Conservation (phyloP, 768 basidiomycete species). For the Suillus brevipes region DNA sequence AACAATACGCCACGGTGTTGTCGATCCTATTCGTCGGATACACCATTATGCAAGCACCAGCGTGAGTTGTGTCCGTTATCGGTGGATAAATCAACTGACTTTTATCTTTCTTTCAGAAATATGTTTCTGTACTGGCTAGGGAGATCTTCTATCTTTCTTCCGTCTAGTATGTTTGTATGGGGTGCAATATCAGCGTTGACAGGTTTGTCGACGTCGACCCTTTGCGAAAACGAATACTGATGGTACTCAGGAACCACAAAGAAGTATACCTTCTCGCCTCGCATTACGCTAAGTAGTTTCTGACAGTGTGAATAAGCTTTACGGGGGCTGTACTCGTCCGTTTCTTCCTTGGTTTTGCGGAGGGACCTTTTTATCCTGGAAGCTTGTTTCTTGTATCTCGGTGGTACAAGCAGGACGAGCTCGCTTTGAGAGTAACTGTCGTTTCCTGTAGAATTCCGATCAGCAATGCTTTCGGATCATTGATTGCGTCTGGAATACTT, state of each 20-base stretch:
- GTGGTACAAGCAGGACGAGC: slow-evolving; percentile 43
- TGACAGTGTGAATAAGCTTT: slow-evolving; percentile 10
- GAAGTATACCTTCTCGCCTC: not conserved
- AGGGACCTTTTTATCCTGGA: slow-evolving; percentile 30
- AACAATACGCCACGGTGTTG: slow-evolving; percentile 23
- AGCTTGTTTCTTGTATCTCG: slow-evolving; percentile 34
- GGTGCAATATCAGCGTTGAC: slow-evolving; percentile 39
- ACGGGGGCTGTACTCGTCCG: slow-evolving; percentile 33
- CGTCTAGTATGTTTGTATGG: slow-evolving; percentile 33
- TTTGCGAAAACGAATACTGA: not conserved
- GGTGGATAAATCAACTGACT: not conserved
- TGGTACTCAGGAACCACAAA: slow-evolving; percentile 1
- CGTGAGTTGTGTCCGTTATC: slow-evolving; percentile 1
- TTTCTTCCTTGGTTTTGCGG: slow-evolving; percentile 44
- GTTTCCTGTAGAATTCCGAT: slow-evolving; percentile 39
- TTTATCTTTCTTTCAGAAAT: slow-evolving; percentile 18
- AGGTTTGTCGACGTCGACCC: slow-evolving; percentile 21
- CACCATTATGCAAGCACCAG: slow-evolving; percentile 27
- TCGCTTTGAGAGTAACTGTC: slow-evolving; percentile 38
- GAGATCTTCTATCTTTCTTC: slow-evolving; percentile 28
- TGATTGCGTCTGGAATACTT: slow-evolving; percentile 46
- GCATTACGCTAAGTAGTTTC: not conserved
- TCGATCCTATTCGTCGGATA: slow-evolving; percentile 28
- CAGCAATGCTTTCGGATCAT: slow-evolving; percentile 45
- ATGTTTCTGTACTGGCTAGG: slow-evolving; percentile 33